phyloP scores from a whole-genome alignment of 768 basidiomycete species.

The Tubosaeta sp. region DNA sequence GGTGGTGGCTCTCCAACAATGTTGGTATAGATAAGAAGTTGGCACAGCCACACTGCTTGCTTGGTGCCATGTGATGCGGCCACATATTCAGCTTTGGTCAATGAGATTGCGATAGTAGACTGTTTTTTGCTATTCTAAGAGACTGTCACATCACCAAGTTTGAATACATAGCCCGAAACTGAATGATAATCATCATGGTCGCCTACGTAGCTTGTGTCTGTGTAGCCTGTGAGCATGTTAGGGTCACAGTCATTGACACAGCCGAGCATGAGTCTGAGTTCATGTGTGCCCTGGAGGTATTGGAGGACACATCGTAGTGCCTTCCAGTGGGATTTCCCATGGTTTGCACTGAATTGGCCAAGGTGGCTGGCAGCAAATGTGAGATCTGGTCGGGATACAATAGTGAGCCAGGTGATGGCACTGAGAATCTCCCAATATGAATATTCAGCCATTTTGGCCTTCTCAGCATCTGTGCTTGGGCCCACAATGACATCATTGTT shows the following conservation, averaged over 20 bases:
- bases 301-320: conserved; percentile 11
- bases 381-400: neutral
- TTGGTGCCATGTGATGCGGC: conserved; percentile 15
- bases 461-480: neutral
- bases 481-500: too few relatives aligned
- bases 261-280: neutral
- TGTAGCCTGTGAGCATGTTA: conserved; percentile 15
- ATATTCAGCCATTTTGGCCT: neutral
- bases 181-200: neutral
- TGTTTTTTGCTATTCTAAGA: conserved; percentile 35
- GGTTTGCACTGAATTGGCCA: neutral
- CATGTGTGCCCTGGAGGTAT: conserved; percentile 1
- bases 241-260: conserved; percentile 19
- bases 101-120: conserved; percentile 31
- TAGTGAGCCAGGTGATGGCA: neutral
- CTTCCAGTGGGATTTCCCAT: conserved; percentile 7
- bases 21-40: neutral
- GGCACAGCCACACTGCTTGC: conserved; percentile 19
- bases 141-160: neutral
- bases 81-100: conserved; percentile 39
- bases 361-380: neutral
- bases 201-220: neutral
- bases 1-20: neutral
- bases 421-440: neutral
- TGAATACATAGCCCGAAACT: neutral